Conservation (phyloP, 441 rosid genomes). For the Pelargonium citronellum region DNA sequence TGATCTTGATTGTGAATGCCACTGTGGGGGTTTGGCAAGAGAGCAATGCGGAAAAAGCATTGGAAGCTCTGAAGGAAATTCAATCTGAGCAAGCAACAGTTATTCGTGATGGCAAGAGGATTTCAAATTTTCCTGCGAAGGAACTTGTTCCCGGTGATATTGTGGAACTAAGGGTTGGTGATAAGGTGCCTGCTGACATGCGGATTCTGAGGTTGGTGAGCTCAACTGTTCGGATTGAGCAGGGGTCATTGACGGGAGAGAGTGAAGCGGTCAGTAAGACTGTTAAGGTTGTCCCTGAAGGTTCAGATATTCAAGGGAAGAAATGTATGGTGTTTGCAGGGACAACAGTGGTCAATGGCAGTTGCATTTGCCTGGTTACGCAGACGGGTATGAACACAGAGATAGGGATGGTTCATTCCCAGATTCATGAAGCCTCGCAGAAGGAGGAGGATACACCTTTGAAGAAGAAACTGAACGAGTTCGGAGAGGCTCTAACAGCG, state of each 20-base stretch:
- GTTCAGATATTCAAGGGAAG: slow-evolving; percentile 40
- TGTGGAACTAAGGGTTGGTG: slow-evolving; percentile 41
- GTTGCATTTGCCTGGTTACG: slow-evolving; percentile 36
- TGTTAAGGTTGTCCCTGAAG: slow-evolving; percentile 23
- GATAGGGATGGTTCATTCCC: slow-evolving; percentile 39
- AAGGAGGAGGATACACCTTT: slow-evolving; percentile 43
- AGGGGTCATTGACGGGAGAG: slow-evolving; percentile 45
- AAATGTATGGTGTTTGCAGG: slow-evolving; percentile 42
- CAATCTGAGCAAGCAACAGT: slow-evolving; percentile 40
- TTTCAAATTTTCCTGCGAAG: slow-evolving; percentile 26
- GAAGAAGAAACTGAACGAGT: slow-evolving; percentile 33
- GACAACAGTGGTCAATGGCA: slow-evolving; percentile 44
- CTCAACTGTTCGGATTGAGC: slow-evolving; percentile 41
- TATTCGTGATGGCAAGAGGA: slow-evolving; percentile 31
- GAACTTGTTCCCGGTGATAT: slow-evolving; percentile 41
- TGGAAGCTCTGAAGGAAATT: slow-evolving; percentile 41
- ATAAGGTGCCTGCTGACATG: slow-evolving; percentile 44
- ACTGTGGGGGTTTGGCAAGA: slow-evolving; percentile 46
- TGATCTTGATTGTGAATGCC: slow-evolving; percentile 39
- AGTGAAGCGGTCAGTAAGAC: slow-evolving; percentile 44
- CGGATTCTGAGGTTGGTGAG: slow-evolving; percentile 36
- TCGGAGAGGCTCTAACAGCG: background rate
- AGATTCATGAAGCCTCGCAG: slow-evolving; percentile 37
- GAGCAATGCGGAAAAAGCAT: slow-evolving; percentile 41
- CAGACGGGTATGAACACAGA: slow-evolving; percentile 43